Base-by-base conservation (phyloP, 805 yeast genomes). In the Zygosaccharomyces bailii region DNA sequence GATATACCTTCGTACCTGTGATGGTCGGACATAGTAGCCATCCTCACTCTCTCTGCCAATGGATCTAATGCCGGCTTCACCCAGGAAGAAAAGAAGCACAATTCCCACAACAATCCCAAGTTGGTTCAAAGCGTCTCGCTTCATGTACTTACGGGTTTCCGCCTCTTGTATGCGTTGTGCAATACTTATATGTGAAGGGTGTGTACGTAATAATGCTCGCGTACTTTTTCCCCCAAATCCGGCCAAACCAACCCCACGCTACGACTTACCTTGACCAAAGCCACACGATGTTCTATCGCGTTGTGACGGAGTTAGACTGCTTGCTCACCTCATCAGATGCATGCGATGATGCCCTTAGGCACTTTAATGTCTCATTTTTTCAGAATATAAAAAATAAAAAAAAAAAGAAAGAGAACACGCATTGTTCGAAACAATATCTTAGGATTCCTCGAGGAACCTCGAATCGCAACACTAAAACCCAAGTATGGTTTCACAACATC, bases 401-500 rank as follows among this genome's bases (percentile, higher is more conserved):
- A 27, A 27, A n/a, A n/a, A 7, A 11, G 6, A 27, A 11, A 27
- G 13, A 27, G 13, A 27, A 4, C n/a, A n/a, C n/a, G n/a, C n/a
- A n/a, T n/a, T n/a, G n/a, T n/a, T n/a, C n/a, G n/a, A n/a, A n/a
- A n/a, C n/a, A n/a, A n/a, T n/a, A n/a, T n/a, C n/a, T n/a, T n/a
- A n/a, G 27, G 8, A 24, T n/a, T 24, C 8, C 27, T 24, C 8
- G 6, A 24, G 6, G 6, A 7, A 27, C 13, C 31, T 27, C 31
- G 31, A 27, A 16, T n/a, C 31, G 31, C 13, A 6, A 27, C 11
- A n/a, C 14, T 10, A n/a, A 33, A 33, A 18, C 14, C 5, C 3
- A 9, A n/a, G 6, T 34, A 58, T 59, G 61, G 43, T 54, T 2
- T 11, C 31, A 16, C 31, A 27, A 27, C 31, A 27, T 5, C 36